These are phyloP conservation scores for Cadophora sp. DNA, from an alignment of 2,329 filamentous ascomycete species.

Conservation along the genomic window DNA sequence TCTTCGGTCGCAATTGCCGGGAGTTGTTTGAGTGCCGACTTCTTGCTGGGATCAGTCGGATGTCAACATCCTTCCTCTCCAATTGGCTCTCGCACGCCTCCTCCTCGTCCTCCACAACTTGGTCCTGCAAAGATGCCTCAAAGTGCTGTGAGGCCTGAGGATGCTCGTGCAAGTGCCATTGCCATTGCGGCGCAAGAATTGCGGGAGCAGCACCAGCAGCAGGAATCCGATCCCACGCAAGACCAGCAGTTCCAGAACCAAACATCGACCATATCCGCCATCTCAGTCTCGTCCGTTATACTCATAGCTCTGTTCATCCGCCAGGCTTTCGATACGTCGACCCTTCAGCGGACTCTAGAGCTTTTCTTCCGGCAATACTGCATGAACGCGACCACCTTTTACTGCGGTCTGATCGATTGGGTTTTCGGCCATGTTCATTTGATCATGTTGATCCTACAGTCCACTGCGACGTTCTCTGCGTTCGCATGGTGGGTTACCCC, in stretches of 20 bases:
- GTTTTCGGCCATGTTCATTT: slow-evolving; percentile 45
- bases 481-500: slow-evolving; percentile 39
- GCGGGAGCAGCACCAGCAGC: slow-evolving; percentile 4
- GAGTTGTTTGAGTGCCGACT: neutral
- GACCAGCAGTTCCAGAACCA: neutral
- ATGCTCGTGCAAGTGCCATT: neutral
- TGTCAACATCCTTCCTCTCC: slow-evolving; percentile 2
- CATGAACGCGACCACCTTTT: slow-evolving; percentile 45
- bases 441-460: slow-evolving; percentile 37
- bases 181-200: slow-evolving; percentile 12
- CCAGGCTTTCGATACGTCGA: neutral
- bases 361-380: slow-evolving; percentile 29
- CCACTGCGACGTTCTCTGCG: slow-evolving; percentile 42
- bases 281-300: neutral
- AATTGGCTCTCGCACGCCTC: neutral
- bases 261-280: neutral
- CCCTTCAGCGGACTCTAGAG: neutral
- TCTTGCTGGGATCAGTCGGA: neutral
- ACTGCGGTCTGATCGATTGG: slow-evolving; percentile 43
- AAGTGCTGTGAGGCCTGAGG: slow-evolving; percentile 4
- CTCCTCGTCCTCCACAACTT: neutral
- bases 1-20: slow-evolving; percentile 2
- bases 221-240: neutral
- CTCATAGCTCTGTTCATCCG: neutral
- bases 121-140: slow-evolving; percentile 14